These are phyloP conservation scores for Physcomitrellopsis africana DNA, from an alignment of 225 moss, liverwort and hornwort species.

Conservation along the genomic window DNA sequence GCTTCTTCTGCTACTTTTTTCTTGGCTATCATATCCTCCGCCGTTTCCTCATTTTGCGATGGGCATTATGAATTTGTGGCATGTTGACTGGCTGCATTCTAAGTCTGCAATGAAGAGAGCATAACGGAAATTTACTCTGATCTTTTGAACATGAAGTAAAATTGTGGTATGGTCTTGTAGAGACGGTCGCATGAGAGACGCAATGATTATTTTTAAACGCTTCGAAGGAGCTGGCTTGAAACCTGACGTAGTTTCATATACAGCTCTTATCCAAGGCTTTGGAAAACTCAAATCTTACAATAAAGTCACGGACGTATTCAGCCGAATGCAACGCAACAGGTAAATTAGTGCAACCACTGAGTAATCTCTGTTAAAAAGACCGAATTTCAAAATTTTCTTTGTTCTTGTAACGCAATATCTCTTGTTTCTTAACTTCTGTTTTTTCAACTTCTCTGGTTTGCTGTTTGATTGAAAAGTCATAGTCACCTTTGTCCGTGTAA, in stretches of 20 bases:
- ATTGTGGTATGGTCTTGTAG: conserved; percentile 35
- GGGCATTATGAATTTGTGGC: neutral
- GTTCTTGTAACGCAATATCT: neutral
- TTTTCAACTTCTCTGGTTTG: neutral
- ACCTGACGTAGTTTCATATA: conserved; percentile 66
- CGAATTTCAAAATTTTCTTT: neutral
- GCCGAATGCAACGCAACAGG: conserved; percentile 60
- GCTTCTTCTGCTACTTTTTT: neutral
- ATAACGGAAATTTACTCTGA: neutral
- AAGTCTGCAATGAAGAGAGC: neutral
- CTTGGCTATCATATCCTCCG: neutral
- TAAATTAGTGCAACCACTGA: conserved; percentile 5
- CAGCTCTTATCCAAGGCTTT: conserved; percentile 64
- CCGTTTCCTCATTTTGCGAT: neutral
- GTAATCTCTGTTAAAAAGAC: neutral
- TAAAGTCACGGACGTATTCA: conserved; percentile 59
- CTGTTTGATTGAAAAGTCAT: no score
- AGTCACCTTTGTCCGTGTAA: no score
- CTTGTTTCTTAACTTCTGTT: neutral
- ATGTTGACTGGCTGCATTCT: neutral
- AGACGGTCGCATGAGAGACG: conserved; percentile 67
- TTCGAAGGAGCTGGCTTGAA: conserved; percentile 56
- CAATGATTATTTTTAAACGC: conserved; percentile 52
- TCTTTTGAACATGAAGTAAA: neutral
- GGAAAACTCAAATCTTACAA: conserved; percentile 60